Evolutionary conservation across 1,284 basidiomycete species (phyloP), one percentile per base, ranked within the genome.

Genomic region (Rugosomyces carneus): DNA sequence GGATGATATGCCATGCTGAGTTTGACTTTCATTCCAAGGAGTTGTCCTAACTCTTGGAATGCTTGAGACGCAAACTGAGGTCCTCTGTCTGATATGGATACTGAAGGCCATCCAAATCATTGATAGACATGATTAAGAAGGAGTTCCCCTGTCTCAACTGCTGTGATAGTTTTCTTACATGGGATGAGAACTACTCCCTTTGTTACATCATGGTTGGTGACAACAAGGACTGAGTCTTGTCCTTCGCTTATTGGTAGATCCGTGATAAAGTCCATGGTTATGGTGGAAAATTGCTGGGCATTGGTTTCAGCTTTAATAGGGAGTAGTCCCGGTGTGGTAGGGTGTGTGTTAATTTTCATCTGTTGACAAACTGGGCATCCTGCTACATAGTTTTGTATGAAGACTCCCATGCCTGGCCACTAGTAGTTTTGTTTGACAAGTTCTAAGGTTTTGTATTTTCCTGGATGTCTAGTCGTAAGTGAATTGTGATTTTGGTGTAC

Each of bases 11-110:
- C 62, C 0, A 58, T 68, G 5, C 55, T 60, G 0, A 53, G 49
- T 23, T 48, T 58, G 7, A 26, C 47, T 49, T 56, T 56, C 50
- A 60, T 65, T 13, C 51, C 59, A 5, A 64, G 42, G 3, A 57
- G 40, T n/a, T 41, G 37, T 26, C 53, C 56, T 0, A 68, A 49
- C 19, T 59, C 60, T 10, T 42, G 20, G 43, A 62, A 66, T 18
- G 70, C 62, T 11, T 54, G 44, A 0, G 62, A 57, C 0, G 60
- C 49, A 42, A 73, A 75, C 34, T 63, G 57, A 0, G 61, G 47
- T 0, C 71, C 73, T 37, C 60, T 1, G 37, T 70, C 68, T 19
- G 59, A 65, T n/a, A 65, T 60, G 5, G 70, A 56, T 5, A 54
- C 37, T 10, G 53, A 29, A 0, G 68, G 68, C 1, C 70, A 47